Evolutionary conservation across 495 filamentous ascomycete genomes (phyloP).

Genomic region (Penicillium fimorum): DNA sequence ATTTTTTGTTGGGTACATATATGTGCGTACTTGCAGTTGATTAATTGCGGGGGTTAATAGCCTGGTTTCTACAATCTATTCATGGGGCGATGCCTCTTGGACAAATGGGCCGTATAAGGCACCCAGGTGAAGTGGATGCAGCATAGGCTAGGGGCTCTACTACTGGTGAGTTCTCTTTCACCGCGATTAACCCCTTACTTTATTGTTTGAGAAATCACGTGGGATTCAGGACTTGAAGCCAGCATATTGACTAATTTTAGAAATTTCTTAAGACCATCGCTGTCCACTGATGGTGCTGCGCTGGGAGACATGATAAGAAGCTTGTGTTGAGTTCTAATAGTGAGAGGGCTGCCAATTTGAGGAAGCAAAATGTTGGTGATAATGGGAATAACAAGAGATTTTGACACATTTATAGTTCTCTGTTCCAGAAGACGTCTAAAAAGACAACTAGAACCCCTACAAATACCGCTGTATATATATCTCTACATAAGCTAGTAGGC

Average conservation of each 20-base stretch:
- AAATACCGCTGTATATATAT: neutral
- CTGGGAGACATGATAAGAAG: neutral
- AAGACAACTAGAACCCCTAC: neutral
- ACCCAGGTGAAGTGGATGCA: no score
- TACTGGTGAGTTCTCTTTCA: no score
- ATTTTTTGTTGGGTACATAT: no score
- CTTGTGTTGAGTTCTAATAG: neutral
- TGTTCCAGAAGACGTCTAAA: neutral
- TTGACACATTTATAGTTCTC: neutral
- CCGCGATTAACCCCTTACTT: no score
- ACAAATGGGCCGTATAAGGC: no score
- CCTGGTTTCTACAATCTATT: no score
- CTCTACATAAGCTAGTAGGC: neutral
- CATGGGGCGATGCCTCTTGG: no score
- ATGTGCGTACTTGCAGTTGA: no score
- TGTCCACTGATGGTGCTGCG: neutral
- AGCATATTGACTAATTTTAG: neutral
- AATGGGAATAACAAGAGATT: neutral
- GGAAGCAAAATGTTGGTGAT: neutral
- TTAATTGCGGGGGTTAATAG: no score
- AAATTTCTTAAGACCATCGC: neutral
- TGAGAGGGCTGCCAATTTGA: neutral
- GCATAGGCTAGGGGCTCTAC: no score
- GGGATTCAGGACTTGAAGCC: neutral
- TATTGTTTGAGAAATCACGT: no score